Evolutionary conservation across 1,284 basidiomycete species (phyloP).

Genomic region (Boletus semigastroideus): DNA sequence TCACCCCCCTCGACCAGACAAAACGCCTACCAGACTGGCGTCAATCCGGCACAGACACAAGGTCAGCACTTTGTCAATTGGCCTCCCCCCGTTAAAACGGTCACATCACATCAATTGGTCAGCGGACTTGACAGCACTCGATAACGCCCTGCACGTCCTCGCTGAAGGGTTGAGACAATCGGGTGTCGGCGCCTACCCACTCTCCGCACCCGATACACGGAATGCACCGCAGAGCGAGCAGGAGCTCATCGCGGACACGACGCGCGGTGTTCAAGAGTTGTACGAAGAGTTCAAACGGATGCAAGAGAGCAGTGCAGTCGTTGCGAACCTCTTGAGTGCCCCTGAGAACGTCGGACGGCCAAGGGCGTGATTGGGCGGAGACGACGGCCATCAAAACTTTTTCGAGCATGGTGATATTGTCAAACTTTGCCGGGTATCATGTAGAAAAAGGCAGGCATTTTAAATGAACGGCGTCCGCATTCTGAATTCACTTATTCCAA

Average conservation of each 20-base stretch:
- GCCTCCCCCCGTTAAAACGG: not conserved
- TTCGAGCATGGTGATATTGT: not conserved
- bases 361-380: constrained; percentile 11
- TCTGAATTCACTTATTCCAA: not conserved
- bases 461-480: not conserved
- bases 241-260: constrained; percentile 38
- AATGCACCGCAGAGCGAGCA: constrained; percentile 30
- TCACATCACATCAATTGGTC: not conserved
- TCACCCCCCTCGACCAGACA: constrained; percentile 32
- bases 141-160: constrained; percentile 37
- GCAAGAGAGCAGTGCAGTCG: constrained; percentile 45
- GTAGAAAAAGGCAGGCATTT: not conserved
- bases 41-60: constrained; percentile 41
- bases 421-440: not conserved
- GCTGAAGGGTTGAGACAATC: constrained; percentile 40
- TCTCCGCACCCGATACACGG: constrained; percentile 24
- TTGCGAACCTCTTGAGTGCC: constrained; percentile 33
- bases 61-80: constrained; percentile 27
- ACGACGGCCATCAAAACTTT: not conserved
- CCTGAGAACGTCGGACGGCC: constrained; percentile 17
- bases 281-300: constrained; percentile 42
- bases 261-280: constrained; percentile 38
- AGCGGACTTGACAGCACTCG: constrained; percentile 41
- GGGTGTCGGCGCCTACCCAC: constrained; percentile 46
- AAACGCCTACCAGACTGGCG: constrained; percentile 43